Base-by-base conservation (phyloP, 345 rosid genomes). In the Salix koriyanagi region DNA sequence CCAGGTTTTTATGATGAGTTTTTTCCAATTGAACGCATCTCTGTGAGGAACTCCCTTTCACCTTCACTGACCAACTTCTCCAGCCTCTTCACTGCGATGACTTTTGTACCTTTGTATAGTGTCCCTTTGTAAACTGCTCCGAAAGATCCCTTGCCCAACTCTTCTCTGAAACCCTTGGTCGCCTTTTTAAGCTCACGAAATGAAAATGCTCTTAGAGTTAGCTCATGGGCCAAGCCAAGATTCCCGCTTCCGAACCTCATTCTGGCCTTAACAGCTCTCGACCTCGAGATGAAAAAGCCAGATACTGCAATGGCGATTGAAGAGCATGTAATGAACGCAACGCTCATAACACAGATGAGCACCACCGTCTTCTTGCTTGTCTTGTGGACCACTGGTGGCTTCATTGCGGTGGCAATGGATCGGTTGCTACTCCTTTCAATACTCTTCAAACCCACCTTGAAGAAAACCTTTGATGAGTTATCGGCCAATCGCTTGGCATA, bases 91-190 rank as follows among this genome's bases (percentile, higher is more conserved):
- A 73, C 75, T 16, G 85, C 85, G 18, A 83, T 54, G 10, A 48
- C 26, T 32, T 39, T 67, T 14, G 26, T 46, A 15, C 78, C 66
- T 4, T 60, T 67, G 19, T 14, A 74, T 61, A 79, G 21, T 0
- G 42, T 61, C 1, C 85, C 85, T 65, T 80, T 79, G 60, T 72
- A 83, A 30, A 79, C 83, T 48, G 80, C 28, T 23, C 83, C 79
- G 16, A 28, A 83, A 2, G 76, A 39, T 2, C 83, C 85, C 6
- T 67, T 75, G 1, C 78, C 78, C 50, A 75, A 23, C 37, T 75
- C 72, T 52, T 67, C 50, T 23, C 52, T 75, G 72, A 75, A 75
- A 16, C 65, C 71, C 23, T 16, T 52, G 5, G 78, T 75, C 16
- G 72, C 78, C 5, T 16, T 39, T 16, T 75, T 36, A 25, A 75